Percentiles rank a stretch among this genome's conserved stretches.
phyloP scores from a whole-genome alignment of 768 basidiomycete species.

The Guyanaporus albipodus region DNA sequence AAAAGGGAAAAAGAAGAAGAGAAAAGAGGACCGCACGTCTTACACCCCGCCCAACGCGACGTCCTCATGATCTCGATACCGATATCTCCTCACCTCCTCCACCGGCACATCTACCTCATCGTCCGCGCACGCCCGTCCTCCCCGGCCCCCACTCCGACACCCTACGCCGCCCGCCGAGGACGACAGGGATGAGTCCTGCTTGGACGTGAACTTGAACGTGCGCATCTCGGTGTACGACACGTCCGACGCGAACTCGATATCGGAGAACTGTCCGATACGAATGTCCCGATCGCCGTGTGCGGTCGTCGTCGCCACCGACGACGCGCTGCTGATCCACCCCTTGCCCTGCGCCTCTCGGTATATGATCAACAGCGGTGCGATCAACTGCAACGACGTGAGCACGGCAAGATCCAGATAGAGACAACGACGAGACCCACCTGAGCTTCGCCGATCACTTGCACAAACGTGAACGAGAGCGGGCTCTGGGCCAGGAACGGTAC shows the following conservation, averaged over 20 bases:
- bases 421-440: conserved; percentile 30
- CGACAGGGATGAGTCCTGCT: background rate
- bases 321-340: conserved; percentile 30
- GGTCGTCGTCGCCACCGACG: conserved; percentile 3
- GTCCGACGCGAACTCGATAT: conserved; percentile 22
- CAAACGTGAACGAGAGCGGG: conserved; percentile 30
- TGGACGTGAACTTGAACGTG: conserved; percentile 5
- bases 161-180: too few species aligned
- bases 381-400: conserved; percentile 25
- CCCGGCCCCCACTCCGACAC: too few species aligned
- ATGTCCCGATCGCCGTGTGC: conserved; percentile 1
- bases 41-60: too few species aligned
- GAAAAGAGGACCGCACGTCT: too few species aligned
- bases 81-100: too few species aligned
- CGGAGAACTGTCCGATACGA: conserved; percentile 18
- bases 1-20: too few species aligned
- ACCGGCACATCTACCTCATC: too few species aligned
- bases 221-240: conserved; percentile 1
- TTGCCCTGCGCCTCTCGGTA: conserved; percentile 37
- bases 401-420: background rate
- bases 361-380: conserved; percentile 38
- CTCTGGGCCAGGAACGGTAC: conserved; percentile 23
- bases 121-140: too few species aligned
- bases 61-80: too few species aligned
- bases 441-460: conserved; percentile 34